Base-by-base conservation (phyloP, 176 grass and related monocot genomes). In the Oryza glumipatula region DNA sequence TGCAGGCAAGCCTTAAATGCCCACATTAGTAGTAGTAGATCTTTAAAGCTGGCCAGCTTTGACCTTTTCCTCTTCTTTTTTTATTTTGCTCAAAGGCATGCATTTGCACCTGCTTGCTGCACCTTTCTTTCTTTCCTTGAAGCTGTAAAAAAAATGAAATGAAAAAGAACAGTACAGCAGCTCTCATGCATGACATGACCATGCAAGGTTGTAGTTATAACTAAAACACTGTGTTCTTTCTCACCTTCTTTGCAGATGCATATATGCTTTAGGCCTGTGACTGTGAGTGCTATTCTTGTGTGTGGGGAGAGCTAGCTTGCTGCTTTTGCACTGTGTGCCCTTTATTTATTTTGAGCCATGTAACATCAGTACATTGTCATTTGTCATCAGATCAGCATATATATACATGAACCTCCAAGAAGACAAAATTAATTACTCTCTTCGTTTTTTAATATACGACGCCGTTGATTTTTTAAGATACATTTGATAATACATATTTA, bases 1-100 rank as follows among this genome's bases (percentile, higher is more conserved):
- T 52, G 66, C 73, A 83, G 52, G 54, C 41, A 1, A 51, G 80
- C 43, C 66, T 72, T 88, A 24, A 88, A 78, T 88, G 80, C 80
- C 32, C 80, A 72, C 66, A 39, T 54, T 83, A 41, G 80, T 49
- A 39, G 10, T 46, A 47, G 3, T 54, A 79, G 68, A 47, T 51
- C 45, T 79, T 77, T 52, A 72, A 52, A 82, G 73, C 16, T 38
- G 51, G 10, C 54, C 38, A 3, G 67, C 65, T 72, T 77, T 72
- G 80, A 83, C 86, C 66, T 65, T 88, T 77, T n/a, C 21, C 66
- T 15, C 68, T 22, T 38, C 36, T 1, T 41, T 41, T 41, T 41
- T 41, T 0, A 0, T 3, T 54, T 58, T 9, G 49, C 64, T 60
- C 65, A 48, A 32, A 32, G 21, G 14, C 77, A 51, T 49, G 80